phyloP scores from a whole-genome alignment of 805 yeast species.

The Kodamaea lidongshanica region DNA sequence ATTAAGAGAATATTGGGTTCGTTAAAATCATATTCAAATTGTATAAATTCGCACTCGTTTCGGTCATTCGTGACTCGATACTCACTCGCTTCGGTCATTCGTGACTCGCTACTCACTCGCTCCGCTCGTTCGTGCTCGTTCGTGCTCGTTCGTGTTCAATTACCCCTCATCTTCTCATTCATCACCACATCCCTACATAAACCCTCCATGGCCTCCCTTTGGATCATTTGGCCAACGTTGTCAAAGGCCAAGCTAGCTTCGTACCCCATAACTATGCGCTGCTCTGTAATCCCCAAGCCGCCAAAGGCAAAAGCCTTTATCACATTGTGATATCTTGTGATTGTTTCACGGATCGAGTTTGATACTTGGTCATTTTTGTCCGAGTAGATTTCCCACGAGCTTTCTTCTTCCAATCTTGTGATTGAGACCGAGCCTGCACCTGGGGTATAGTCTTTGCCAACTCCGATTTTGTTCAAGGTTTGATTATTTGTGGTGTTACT shows the following conservation, averaged over 20 bases:
- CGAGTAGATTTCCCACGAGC: constrained; percentile 91
- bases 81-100: no score
- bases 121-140: no score
- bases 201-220: constrained; percentile 63
- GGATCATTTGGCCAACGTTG: constrained; percentile 36
- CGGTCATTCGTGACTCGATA: no score
- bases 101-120: no score
- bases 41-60: no score
- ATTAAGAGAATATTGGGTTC: no score
- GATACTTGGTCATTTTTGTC: constrained; percentile 79
- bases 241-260: constrained; percentile 82
- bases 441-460: constrained; percentile 42
- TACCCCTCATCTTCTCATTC: constrained; percentile 71
- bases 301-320: constrained; percentile 74
- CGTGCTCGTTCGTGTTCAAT: no score
- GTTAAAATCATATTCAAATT: no score
- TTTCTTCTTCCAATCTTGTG: constrained; percentile 84
- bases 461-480: constrained; percentile 30
- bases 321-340: constrained; percentile 81
- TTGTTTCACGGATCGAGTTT: constrained; percentile 56
- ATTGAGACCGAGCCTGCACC: constrained; percentile 63
- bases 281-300: constrained; percentile 82
- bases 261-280: constrained; percentile 72
- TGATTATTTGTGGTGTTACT: constrained; percentile 17
- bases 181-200: constrained; percentile 69